Evolutionary conservation across 495 filamentous ascomycete genomes (phyloP), one percentile per base, ranked within the genome.

Genomic region (Xylaria longipes): DNA sequence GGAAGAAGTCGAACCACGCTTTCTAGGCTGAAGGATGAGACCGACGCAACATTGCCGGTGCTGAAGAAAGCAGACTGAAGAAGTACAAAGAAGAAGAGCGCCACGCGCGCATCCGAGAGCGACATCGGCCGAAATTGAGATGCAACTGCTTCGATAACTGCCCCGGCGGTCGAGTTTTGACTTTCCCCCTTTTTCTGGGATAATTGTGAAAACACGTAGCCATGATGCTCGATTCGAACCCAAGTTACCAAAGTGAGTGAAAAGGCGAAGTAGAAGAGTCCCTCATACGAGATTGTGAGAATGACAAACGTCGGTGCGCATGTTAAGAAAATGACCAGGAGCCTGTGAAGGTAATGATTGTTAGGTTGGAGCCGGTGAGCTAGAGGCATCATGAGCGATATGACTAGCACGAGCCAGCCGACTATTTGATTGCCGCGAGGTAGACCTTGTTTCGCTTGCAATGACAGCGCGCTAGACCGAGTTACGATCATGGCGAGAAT

Each of bases 221-320:
- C 87, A 46, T 89, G 91, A 74, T 97, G 91, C 78, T 99, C 97
- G 0, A 98, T 84, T 29, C 90, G 89, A 27, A 97, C 93, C 97
- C 97, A 99, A 71, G 90, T 91, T 69, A 97, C 85, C 12, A 99
- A 85, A 27, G 91, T 91, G 56, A 91, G 84, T 76, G 90, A 94
- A 81, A 98, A 98, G 25, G 90, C 90, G 72, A 97, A 87, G 84
- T 97, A 98, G 82, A 99, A 99, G 4, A 99, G 85, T 0, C 97
- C 96, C 80, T 99, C 97, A 85, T 97, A 99, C 22, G 94, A 97
- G 79, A 98, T 98, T 31, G 94, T 97, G 71, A 99, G 91, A 74
- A 98, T 92, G 78, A 99, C 92, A 79, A 99, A 99, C 14, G 91
- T 91, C 1, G 97, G 97, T 0, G 94, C 91, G 77, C 97, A 98